Evolutionary conservation across 2,329 filamentous ascomycete genomes (phyloP).

Genomic region (Cercospora berteroae): DNA sequence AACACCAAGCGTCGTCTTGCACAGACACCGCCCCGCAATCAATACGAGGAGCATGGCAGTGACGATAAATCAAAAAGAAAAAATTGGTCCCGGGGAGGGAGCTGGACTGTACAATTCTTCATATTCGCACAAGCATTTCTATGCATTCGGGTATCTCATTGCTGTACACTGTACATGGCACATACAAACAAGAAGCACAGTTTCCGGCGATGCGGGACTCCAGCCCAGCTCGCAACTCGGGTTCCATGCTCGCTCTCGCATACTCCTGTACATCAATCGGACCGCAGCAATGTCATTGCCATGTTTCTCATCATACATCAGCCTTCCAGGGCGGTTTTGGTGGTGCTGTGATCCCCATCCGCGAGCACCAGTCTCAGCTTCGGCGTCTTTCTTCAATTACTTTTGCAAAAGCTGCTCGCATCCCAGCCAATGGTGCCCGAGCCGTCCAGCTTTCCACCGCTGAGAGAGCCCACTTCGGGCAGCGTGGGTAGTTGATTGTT

Average conservation of each 20-base stretch:
- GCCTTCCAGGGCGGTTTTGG: not conserved
- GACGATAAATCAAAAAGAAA: not conserved
- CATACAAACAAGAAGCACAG: not conserved
- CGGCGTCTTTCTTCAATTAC: not conserved
- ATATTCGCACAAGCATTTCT: not conserved
- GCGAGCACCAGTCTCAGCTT: not conserved
- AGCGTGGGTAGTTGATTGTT: constrained; percentile 28
- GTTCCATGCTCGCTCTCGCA: not conserved
- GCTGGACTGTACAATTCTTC: not conserved
- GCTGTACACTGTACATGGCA: not conserved
- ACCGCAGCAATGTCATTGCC: not conserved
- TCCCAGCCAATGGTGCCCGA: constrained; percentile 35
- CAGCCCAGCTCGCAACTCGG: not conserved
- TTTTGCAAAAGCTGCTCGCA: constrained; percentile 32
- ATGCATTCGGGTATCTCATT: constrained; percentile 1
- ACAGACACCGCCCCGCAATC: not conserved
- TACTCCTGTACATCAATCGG: not conserved
- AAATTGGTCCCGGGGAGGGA: not conserved
- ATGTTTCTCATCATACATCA: constrained; percentile 3
- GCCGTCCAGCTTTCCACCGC: constrained; percentile 27
- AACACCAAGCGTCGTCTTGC: not conserved
- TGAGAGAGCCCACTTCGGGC: constrained; percentile 32
- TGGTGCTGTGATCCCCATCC: not conserved
- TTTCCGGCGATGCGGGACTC: not conserved
- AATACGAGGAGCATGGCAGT: not conserved